Evolutionary conservation across 2,329 filamentous ascomycete genomes (phyloP).

Genomic region (Cercospora berteroae): DNA sequence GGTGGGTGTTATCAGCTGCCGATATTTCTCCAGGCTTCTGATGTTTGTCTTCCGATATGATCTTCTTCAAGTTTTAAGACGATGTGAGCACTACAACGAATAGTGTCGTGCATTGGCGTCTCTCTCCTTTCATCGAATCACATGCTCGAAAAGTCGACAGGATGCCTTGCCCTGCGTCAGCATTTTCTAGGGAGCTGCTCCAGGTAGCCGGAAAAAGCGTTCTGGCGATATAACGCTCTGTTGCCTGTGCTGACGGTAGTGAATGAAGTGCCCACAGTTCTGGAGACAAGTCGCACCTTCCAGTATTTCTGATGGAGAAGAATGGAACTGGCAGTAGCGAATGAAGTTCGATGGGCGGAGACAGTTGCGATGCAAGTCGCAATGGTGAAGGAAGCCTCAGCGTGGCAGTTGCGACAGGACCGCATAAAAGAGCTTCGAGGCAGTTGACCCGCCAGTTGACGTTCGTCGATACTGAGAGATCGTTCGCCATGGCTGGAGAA

Average conservation of each 20-base stretch:
- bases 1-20: background rate
- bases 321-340: background rate
- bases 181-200: background rate
- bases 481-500: background rate
- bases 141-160: background rate
- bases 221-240: background rate
- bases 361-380: background rate
- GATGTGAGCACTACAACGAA: background rate
- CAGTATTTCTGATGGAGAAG: background rate
- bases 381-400: background rate
- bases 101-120: background rate
- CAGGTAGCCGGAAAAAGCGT: background rate
- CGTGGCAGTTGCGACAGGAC: background rate
- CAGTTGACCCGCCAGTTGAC: conserved; percentile 4
- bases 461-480: conserved; percentile 1
- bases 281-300: background rate
- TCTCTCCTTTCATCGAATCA: background rate
- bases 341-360: background rate
- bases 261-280: background rate
- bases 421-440: background rate
- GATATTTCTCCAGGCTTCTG: background rate
- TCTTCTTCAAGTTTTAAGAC: background rate
- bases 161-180: background rate
- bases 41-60: background rate
- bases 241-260: background rate